Evolutionary conservation across 1,139 yeast species (phyloP).

Genomic region (Lodderomyces theae): DNA sequence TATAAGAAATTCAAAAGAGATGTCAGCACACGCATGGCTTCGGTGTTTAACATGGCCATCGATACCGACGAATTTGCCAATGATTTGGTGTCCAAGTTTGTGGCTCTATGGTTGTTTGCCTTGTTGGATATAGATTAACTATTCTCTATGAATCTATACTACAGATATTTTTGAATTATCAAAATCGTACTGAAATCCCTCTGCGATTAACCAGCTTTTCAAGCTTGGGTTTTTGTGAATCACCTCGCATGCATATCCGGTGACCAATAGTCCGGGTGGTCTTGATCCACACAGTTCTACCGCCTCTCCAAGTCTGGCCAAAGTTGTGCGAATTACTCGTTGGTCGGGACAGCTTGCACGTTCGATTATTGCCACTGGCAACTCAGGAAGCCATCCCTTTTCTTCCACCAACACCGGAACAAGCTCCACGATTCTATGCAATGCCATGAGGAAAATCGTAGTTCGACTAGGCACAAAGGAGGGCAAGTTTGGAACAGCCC

Average conservation of each 20-base stretch:
- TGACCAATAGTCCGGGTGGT: slow-evolving; percentile 88
- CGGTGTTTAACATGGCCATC: slow-evolving; percentile 5
- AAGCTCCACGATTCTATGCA: slow-evolving; percentile 75
- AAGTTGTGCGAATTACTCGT: slow-evolving; percentile 71
- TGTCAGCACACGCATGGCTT: slow-evolving; percentile 4
- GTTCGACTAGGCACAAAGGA: slow-evolving; percentile 71
- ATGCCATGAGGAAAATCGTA: slow-evolving; percentile 85
- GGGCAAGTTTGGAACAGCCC: slow-evolving; percentile 77
- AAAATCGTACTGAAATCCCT: slow-evolving; percentile 38
- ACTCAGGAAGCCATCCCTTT: slow-evolving; percentile 63
- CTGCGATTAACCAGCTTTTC: slow-evolving; percentile 52
- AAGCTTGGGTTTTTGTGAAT: slow-evolving; percentile 23
- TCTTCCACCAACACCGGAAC: slow-evolving; percentile 53
- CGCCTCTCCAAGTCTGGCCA: slow-evolving; percentile 66
- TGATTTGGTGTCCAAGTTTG: slow-evolving; percentile 6
- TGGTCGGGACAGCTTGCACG: slow-evolving; percentile 95
- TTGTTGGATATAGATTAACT: slow-evolving; percentile 6
- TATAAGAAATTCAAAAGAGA: slow-evolving; percentile 5
- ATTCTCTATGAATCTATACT: slow-evolving; percentile 3
- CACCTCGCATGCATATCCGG: slow-evolving; percentile 78
- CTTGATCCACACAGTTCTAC: slow-evolving; percentile 80
- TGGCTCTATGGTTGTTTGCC: slow-evolving; percentile 9
- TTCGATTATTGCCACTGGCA: slow-evolving; percentile 86
- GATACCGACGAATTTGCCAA: slow-evolving; percentile 4
- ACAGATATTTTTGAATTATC: slow-evolving; percentile 8